Evolutionary conservation across 257 asterid genomes (phyloP), one percentile per base, ranked within the genome.

Genomic region (Nicotiana otophora): DNA sequence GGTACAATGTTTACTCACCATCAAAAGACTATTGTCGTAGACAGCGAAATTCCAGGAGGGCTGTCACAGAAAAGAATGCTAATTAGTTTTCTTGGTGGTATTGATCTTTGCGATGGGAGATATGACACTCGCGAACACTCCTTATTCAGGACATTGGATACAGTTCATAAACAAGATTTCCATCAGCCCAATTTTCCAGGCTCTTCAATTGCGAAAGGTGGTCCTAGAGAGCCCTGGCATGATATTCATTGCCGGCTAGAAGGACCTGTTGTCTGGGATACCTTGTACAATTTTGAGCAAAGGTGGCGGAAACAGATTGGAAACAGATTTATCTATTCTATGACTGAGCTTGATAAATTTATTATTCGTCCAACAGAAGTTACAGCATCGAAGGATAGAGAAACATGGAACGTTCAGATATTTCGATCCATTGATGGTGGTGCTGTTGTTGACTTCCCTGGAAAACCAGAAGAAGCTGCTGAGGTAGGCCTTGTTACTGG

Each of bases 221-320:
- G 99, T 1, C 98, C 98, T 0, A 85, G 99, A 77, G 98, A 96
- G 90, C 98, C 99, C 4, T 96, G 99, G 98, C 99, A 96, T 36
- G 99, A 96, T 57, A 86, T 93, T 54, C 99, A 96, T 46, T 94
- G 97, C 72, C 85, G 92, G 39, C 81, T 96, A 3, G 98, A 96
- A 81, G 99, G 99, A 2, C 97, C 97, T 0, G 95, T 87, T 4
- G 97, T 97, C 3, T 96, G 99, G 99, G 99, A 96, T 66, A 95
- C 92, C n/a, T 64, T 96, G 80, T 96, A 89, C 81, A 96, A 96
- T 82, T 96, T 96, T 34, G 98, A 96, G 81, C 99, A 96, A 75
- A 89, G 99, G 75, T 96, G 99, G 98, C 86, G 55, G 53, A 94
- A 87, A 81, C 97, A 94, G 74, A 95, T 85, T 0, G 95, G 94